Base-by-base conservation (phyloP, 768 basidiomycete species). In the Phylloporus sp. region DNA sequence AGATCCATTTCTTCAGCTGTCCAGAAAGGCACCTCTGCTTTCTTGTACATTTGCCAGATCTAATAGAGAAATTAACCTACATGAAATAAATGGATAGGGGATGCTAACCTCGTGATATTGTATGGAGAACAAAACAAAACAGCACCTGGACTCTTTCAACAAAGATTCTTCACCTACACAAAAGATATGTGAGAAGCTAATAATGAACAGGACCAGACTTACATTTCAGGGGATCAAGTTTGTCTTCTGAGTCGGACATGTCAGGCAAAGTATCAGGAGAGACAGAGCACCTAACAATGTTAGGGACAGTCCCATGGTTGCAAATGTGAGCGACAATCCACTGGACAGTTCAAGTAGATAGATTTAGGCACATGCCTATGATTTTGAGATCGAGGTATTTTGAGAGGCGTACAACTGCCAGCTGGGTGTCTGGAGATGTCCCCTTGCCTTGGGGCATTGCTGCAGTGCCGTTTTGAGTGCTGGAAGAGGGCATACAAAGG, bases 21-120 rank as follows among this genome's bases (percentile, higher is more conserved):
- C 91, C 91, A 94, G 68, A 93, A 93, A 0, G 85, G 90, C 0
- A 92, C 91, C 58, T 97, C 82, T 0, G 93, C 92, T 58, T 89
- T 86, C 71, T 96, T 97, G 76, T 97, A 97, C 75, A 90, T 82
- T 58, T 82, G 81, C 93, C 93, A 96, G 56, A 96, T 92, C 90
- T 95, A 31, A 6, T 7, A 20, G 10, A n/a, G 23, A 15, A 55
- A 29, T 28, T 15, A 1, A 9, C 14, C 26, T 7, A 11, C 10
- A 18, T 0, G 21, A 32, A 8, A n/a, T n/a, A 11, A 6, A 21
- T 4, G 33, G 7, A 4, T 0, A 5, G 1, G 10, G 34, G 7
- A 23, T 40, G 10, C 20, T 31, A 1, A 50, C 93, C 72, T 95
- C 91, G 50, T 82, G 77, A 61, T 93, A 95, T 61, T 93, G 85